These are phyloP conservation scores for Candida tetrigidarum DNA, from an alignment of 1,139 yeast species.

Conservation along the genomic window DNA sequence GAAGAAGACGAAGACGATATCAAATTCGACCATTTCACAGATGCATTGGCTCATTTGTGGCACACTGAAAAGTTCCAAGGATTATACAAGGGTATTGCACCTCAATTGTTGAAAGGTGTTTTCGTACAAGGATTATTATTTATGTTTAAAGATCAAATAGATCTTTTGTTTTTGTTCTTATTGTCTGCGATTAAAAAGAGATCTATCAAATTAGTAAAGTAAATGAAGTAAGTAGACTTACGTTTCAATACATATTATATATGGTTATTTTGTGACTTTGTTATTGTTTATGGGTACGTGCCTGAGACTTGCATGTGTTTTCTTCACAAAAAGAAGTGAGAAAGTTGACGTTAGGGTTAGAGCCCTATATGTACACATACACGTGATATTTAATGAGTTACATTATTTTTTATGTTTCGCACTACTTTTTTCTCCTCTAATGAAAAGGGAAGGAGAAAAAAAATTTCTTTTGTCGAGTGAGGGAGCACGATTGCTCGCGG, in stretches of 20 bases:
- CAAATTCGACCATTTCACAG: constrained; percentile 43
- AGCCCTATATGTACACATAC: background rate
- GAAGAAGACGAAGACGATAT: constrained; percentile 37
- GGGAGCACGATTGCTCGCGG: no score
- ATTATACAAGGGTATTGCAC: constrained; percentile 76
- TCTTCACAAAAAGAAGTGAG: no score
- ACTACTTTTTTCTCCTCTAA: background rate
- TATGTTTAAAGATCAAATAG: constrained; percentile 77
- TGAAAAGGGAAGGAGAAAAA: background rate
- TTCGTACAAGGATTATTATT: constrained; percentile 85
- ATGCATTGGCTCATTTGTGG: constrained; percentile 51
- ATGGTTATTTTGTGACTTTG: no score
- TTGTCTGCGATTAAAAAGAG: constrained; percentile 36
- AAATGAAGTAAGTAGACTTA: no score
- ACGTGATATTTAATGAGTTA: constrained; percentile 7
- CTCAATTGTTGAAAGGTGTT: constrained; percentile 82
- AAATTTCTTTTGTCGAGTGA: background rate
- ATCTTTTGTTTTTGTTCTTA: constrained; percentile 46
- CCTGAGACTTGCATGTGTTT: no score
- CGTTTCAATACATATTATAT: no score
- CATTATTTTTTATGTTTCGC: background rate
- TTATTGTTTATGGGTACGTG: no score
- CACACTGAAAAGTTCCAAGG: constrained; percentile 42
- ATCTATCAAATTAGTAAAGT: background rate
- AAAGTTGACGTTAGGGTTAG: constrained; percentile 3